Conservation (phyloP, 306 rosid species). For the Rosa persica region DNA sequence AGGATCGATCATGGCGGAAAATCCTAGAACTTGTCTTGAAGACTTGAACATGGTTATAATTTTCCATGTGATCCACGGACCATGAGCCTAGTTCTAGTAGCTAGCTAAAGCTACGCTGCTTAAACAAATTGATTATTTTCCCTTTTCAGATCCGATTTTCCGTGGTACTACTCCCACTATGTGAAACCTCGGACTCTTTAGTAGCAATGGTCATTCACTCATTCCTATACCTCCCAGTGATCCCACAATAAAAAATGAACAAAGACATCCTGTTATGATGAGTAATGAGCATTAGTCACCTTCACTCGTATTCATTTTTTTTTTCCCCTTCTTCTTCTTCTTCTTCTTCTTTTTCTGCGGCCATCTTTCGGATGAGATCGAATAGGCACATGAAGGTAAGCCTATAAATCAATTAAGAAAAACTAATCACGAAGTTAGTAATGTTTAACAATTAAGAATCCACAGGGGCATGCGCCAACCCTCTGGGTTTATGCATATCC, state of each 20-base stretch:
- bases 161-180: constrained; percentile 14
- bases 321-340: too few species aligned
- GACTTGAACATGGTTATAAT: neutral
- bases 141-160: constrained; percentile 25
- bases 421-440: neutral
- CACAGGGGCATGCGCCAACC: neutral
- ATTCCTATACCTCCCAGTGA: neutral
- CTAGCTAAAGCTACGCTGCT: constrained; percentile 10
- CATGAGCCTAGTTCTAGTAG: neutral
- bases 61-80: constrained; percentile 21
- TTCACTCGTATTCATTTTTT: neutral
- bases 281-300: neutral
- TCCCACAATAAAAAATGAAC: neutral
- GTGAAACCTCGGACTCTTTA: constrained; percentile 20
- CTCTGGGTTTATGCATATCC: neutral
- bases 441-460: neutral
- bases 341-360: neutral
- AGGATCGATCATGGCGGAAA: constrained; percentile 12
- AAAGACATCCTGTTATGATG: constrained; percentile 13
- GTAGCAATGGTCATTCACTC: neutral
- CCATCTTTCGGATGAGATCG: neutral
- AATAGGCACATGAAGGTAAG: constrained; percentile 3
- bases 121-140: neutral
- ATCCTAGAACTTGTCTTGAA: constrained; percentile 7
- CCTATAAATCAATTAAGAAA: neutral